Evolutionary conservation across 1,139 yeast species (phyloP).

Genomic region (Taphrina deformans): DNA sequence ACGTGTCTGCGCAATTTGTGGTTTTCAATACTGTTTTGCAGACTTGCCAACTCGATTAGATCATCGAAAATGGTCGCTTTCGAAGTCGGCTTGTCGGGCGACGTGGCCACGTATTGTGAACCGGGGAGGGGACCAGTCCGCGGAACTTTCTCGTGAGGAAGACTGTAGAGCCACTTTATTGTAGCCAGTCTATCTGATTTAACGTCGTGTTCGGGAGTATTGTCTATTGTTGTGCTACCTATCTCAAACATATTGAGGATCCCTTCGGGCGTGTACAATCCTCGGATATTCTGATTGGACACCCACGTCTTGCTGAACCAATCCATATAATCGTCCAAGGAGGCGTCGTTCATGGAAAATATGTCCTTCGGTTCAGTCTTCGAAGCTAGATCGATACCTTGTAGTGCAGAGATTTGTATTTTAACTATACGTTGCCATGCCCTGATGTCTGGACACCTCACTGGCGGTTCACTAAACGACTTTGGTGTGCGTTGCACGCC

Average conservation of each 20-base stretch:
- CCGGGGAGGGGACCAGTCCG: conserved; percentile 9
- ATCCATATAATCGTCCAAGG: conserved; percentile 16
- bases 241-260: conserved; percentile 14
- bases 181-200: background rate
- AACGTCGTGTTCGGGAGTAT: background rate
- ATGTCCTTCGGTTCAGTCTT: conserved; percentile 17
- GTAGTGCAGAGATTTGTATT: background rate
- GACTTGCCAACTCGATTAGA: conserved; percentile 17
- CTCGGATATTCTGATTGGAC: background rate
- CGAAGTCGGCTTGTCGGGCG: background rate
- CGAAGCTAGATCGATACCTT: conserved; percentile 20
- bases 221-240: background rate
- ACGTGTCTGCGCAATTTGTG: conserved; percentile 4
- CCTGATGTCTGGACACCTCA: conserved; percentile 6
- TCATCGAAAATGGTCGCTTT: background rate
- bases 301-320: conserved; percentile 21
- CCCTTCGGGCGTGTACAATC: conserved; percentile 4
- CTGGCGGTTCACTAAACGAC: background rate
- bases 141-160: background rate
- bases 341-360: conserved; percentile 5
- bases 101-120: background rate
- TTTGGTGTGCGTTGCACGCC: background rate
- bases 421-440: conserved; percentile 1
- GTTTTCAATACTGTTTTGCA: background rate
- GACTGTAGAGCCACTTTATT: background rate